Evolutionary conservation across 2,329 filamentous ascomycete genomes (phyloP), one percentile per base, ranked within the genome.

Genomic region (Colletotrichum filicis): DNA sequence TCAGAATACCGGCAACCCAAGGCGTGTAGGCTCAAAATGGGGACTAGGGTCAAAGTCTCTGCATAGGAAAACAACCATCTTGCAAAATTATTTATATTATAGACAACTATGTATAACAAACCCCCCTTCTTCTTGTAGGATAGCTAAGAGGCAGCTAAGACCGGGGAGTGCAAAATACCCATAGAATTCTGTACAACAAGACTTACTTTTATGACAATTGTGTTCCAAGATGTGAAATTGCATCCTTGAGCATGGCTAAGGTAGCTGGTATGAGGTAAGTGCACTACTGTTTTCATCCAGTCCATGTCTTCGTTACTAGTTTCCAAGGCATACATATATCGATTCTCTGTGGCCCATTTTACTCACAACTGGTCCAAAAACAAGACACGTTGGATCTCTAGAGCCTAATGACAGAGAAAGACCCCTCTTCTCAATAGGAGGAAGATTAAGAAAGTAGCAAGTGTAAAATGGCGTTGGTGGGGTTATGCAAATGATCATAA

Each of bases 401-500:
- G 19, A 22, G 3, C 19, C 42, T 3, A 8, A 19, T 22, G 42
- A 49, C 6, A 22, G 8, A 49, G 37, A 49, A 8, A 49, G 7
- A 49, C 42, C 6, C 19, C 19, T 49, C 42, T 49, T 49, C 42
- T 5, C 7, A 19, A 22, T 7, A 49, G 4, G 19, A n/a, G 42
- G 42, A 4, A 9, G 8, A 1, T 42, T 9, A 22, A 49, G 42
- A 22, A n/a, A 22, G 19, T 49, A n/a, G 42, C 42, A 49, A 22
- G 19, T n/a, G 9, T n/a, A 4, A 49, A 46, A 49, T 22, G 22
- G 7, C 4, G 26, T 55, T 12, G 19, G 32, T 11, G 53, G 58
- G 52, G 65, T 64, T 53, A 73, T 73, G 67, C 71, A 71, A 71
- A 52, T 71, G 32, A 62, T 71, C 60, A 64, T 66, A 55, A 64